A percentile compares a stretch with the other conserved stretches of the same genome.
phyloP scores from a whole-genome alignment of 2,329 filamentous ascomycete genomes.

The Trichothecium sympodiale region DNA sequence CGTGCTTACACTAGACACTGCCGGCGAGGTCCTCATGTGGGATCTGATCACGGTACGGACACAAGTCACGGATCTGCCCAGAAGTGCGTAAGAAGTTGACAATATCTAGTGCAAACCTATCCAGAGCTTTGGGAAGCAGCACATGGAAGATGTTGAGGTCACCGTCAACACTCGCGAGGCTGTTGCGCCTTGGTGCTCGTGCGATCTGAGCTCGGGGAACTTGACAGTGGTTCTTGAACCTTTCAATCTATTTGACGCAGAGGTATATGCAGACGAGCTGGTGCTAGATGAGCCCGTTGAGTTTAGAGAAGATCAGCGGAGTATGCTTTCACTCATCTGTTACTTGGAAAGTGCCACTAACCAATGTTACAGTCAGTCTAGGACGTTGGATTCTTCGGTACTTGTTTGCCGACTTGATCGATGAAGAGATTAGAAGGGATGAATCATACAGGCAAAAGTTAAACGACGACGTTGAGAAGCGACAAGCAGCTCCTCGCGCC shows the following conservation, averaged over 20 bases:
- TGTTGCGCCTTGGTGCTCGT: slow-evolving; percentile 91
- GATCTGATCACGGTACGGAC: slow-evolving; percentile 73
- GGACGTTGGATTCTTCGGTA: slow-evolving; percentile 95
- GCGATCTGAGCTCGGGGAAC: slow-evolving; percentile 86
- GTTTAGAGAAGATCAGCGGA: slow-evolving; percentile 82
- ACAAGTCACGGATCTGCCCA: too few species aligned
- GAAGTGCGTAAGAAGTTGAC: slow-evolving; percentile 2
- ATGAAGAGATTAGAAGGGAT: slow-evolving; percentile 81
- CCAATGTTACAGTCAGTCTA: slow-evolving; percentile 60
- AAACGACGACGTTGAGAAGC: slow-evolving; percentile 50
- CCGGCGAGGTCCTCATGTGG: slow-evolving; percentile 90
- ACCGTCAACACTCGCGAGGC: slow-evolving; percentile 80
- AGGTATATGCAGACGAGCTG: slow-evolving; percentile 91
- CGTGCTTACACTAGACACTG: slow-evolving; percentile 85
- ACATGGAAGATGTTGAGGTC: slow-evolving; percentile 83
- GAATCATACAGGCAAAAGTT: slow-evolving; percentile 59
- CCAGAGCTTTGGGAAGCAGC: slow-evolving; percentile 84
- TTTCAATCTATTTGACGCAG: slow-evolving; percentile 93
- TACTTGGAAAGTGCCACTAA: slow-evolving; percentile 11
- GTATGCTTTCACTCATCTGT: slow-evolving; percentile 15
- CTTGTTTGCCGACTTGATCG: slow-evolving; percentile 78
- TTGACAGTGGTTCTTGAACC: slow-evolving; percentile 85
- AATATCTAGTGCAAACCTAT: slow-evolving; percentile 64
- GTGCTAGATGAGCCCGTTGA: slow-evolving; percentile 61
- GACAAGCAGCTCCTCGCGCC: slow-evolving; percentile 39